These are phyloP conservation scores for Candida pseudoviswanathii DNA, from an alignment of 1,139 yeast genomes.

Conservation along the genomic window DNA sequence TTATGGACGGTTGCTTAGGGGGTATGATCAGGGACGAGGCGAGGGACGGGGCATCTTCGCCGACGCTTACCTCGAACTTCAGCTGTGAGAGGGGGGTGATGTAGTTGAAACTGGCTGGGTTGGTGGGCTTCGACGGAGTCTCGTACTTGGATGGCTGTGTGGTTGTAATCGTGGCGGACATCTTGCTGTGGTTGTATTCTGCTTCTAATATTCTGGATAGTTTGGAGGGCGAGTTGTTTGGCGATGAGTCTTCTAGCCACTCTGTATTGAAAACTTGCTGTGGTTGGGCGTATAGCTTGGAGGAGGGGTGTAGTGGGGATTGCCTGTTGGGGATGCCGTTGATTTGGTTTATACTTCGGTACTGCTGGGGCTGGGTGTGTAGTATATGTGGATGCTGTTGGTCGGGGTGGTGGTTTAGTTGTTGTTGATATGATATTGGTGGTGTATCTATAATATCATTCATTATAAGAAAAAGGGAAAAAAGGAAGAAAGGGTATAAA, in stretches of 20 bases:
- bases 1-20: constrained; percentile 8
- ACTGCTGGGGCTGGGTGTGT: constrained; percentile 1
- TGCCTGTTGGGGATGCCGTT: constrained; percentile 7
- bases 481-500: background rate
- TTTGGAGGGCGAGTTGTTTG: constrained; percentile 27
- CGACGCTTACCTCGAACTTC: constrained; percentile 12
- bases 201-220: constrained; percentile 13
- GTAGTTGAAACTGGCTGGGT: constrained; percentile 17
- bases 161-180: constrained; percentile 17
- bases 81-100: constrained; percentile 29
- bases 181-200: constrained; percentile 12
- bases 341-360: background rate
- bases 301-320: constrained; percentile 15
- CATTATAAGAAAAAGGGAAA: constrained; percentile 1
- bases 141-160: constrained; percentile 19
- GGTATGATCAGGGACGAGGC: background rate
- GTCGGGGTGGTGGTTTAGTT: background rate
- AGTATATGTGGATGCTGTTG: background rate
- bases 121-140: constrained; percentile 25
- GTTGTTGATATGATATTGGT: background rate
- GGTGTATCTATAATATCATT: constrained; percentile 2
- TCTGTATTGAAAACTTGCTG: constrained; percentile 32
- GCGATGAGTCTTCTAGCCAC: constrained; percentile 40
- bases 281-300: constrained; percentile 19
- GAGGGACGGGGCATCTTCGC: constrained; percentile 6